These are phyloP conservation scores for Diplocarpon rosae DNA, from an alignment of 2,329 filamentous ascomycete genomes.

Conservation along the genomic window DNA sequence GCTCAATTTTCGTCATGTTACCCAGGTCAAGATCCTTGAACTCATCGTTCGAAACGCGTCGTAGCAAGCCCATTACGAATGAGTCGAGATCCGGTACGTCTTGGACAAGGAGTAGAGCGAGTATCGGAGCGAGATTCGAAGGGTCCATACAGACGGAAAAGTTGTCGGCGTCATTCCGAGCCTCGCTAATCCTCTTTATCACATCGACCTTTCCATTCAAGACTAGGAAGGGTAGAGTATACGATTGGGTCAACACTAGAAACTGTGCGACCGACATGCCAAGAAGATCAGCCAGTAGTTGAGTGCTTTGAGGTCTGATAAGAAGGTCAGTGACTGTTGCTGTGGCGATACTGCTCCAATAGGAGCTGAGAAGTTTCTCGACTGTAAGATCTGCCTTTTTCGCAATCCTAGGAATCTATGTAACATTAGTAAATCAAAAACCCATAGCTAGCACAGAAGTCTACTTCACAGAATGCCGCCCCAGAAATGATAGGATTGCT, in stretches of 20 bases:
- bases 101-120: constrained; percentile 49
- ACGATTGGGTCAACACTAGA: constrained; percentile 62
- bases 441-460: constrained; percentile 27
- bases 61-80: constrained; percentile 57
- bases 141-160: constrained; percentile 44
- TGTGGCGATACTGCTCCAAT: constrained; percentile 79
- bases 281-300: constrained; percentile 70
- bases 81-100: constrained; percentile 46
- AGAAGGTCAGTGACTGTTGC: constrained; percentile 73
- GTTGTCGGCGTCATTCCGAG: constrained; percentile 57
- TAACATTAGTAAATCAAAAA: constrained; percentile 2
- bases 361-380: constrained; percentile 67
- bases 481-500: constrained; percentile 68
- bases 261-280: constrained; percentile 66
- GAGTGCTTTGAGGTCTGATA: constrained; percentile 68
- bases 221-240: constrained; percentile 80
- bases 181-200: constrained; percentile 70
- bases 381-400: constrained; percentile 50
- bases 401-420: constrained; percentile 61
- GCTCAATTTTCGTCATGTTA: constrained; percentile 62
- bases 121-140: constrained; percentile 44
- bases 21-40: constrained; percentile 57
- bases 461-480: constrained; percentile 70
- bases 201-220: constrained; percentile 66
- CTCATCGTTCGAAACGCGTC: constrained; percentile 51